These are phyloP conservation scores for Bryoglossum gracile DNA, from an alignment of 495 filamentous ascomycete species.

Conservation along the genomic window DNA sequence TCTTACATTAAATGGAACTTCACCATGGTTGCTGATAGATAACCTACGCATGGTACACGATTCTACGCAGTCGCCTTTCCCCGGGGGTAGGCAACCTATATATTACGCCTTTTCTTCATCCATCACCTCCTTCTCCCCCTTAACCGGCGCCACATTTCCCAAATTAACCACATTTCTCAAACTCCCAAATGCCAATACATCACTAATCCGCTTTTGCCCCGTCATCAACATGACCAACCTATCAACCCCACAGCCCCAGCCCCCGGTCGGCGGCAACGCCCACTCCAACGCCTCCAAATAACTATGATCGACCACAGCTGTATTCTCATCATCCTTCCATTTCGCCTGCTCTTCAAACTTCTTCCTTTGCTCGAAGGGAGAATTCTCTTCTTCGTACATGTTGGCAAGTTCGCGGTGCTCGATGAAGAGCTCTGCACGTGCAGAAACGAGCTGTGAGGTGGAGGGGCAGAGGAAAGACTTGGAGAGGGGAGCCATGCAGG, in stretches of 20 bases:
- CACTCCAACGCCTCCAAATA: constrained; percentile 79
- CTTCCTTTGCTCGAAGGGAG: constrained; percentile 73
- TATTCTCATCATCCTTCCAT: constrained; percentile 31
- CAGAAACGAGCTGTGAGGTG: constrained; percentile 59
- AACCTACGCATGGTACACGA: too few relatives aligned
- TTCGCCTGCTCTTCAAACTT: constrained; percentile 62
- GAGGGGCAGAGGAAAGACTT: constrained; percentile 66
- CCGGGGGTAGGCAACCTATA: too few relatives aligned
- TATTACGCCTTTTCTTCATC: not conserved
- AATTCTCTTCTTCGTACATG: constrained; percentile 97
- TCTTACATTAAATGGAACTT: too few relatives aligned
- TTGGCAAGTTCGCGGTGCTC: constrained; percentile 76
- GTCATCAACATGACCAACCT: constrained; percentile 82
- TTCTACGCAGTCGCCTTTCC: too few relatives aligned
- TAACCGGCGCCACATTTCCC: constrained; percentile 7
- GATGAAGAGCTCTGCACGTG: constrained; percentile 85
- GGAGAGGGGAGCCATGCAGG: constrained; percentile 83
- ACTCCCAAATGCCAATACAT: constrained; percentile 82
- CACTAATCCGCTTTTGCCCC: constrained; percentile 65
- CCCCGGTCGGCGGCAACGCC: constrained; percentile 86
- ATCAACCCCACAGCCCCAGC: constrained; percentile 93
- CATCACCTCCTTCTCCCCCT: not conserved
- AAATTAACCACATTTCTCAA: constrained; percentile 55
- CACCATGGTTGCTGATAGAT: too few relatives aligned
- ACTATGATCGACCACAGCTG: constrained; percentile 61